Evolutionary conservation across 2,329 filamentous ascomycete genomes (phyloP).

Genomic region (Boeremia exigua): DNA sequence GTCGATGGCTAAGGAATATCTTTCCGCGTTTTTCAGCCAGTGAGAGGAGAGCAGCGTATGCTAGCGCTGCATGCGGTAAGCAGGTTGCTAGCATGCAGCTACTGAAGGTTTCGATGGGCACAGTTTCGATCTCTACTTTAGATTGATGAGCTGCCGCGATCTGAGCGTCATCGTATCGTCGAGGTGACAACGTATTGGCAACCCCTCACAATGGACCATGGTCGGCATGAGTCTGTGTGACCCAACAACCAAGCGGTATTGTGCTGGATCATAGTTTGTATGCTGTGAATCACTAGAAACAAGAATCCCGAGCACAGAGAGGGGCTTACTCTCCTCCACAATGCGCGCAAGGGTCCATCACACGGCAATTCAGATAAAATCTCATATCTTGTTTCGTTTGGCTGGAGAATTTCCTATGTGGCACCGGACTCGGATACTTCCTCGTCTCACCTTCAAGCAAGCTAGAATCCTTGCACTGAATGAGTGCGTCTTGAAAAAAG

Average conservation of each 20-base stretch:
- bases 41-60: not conserved
- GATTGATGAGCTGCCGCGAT: not conserved
- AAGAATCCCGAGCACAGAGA: too few relatives aligned
- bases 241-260: too few relatives aligned
- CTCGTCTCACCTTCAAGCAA: too few relatives aligned
- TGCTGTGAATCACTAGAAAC: too few relatives aligned
- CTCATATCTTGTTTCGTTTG: too few relatives aligned
- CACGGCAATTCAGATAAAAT: too few relatives aligned
- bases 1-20: conserved; percentile 4
- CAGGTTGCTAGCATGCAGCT: not conserved
- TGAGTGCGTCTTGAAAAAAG: not conserved
- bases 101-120: not conserved
- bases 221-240: not conserved
- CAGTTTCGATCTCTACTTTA: not conserved
- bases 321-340: too few relatives aligned
- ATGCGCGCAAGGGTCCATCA: too few relatives aligned
- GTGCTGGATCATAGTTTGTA: too few relatives aligned
- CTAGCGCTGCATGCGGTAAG: conserved; percentile 16
- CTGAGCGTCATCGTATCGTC: not conserved
- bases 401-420: too few relatives aligned
- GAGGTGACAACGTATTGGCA: not conserved
- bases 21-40: conserved; percentile 9
- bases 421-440: too few relatives aligned
- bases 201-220: not conserved
- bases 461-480: too few relatives aligned